Evolutionary conservation across 176 grass and related monocot species (phyloP).

Genomic region (Musa itinerans): DNA sequence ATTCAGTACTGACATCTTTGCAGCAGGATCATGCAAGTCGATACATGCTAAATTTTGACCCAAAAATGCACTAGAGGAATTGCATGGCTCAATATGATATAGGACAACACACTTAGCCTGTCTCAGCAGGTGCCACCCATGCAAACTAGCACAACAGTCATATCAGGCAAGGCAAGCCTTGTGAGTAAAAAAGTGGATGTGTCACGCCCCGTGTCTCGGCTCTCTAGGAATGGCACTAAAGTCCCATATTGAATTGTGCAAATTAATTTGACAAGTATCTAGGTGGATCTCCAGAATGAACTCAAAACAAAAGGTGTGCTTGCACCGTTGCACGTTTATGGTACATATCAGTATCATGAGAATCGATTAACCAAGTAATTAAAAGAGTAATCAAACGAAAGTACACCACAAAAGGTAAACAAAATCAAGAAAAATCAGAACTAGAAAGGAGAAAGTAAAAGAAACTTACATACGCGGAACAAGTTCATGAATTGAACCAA

Average conservation of each 20-base stretch:
- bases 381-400: neutral
- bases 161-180: neutral
- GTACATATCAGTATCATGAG: neutral
- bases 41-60: neutral
- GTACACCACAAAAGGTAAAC: neutral
- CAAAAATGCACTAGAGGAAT: neutral
- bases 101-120: neutral
- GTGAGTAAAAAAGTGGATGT: neutral
- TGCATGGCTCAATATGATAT: neutral
- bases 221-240: neutral
- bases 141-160: neutral
- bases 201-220: too few relatives aligned
- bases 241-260: neutral
- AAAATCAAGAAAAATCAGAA: neutral
- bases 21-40: too few relatives aligned
- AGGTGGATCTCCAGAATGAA: neutral
- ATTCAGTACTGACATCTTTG: too few relatives aligned
- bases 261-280: neutral
- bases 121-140: neutral
- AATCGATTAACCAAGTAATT: neutral
- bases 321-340: neutral
- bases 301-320: too few relatives aligned
- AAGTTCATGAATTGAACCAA: conserved; percentile 21
- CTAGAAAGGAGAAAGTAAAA: neutral
- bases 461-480: conserved; percentile 19